Evolutionary conservation across 1,139 yeast genomes (phyloP), one percentile per base, ranked within the genome.

Genomic region (Magnusiomyces fungicola): DNA sequence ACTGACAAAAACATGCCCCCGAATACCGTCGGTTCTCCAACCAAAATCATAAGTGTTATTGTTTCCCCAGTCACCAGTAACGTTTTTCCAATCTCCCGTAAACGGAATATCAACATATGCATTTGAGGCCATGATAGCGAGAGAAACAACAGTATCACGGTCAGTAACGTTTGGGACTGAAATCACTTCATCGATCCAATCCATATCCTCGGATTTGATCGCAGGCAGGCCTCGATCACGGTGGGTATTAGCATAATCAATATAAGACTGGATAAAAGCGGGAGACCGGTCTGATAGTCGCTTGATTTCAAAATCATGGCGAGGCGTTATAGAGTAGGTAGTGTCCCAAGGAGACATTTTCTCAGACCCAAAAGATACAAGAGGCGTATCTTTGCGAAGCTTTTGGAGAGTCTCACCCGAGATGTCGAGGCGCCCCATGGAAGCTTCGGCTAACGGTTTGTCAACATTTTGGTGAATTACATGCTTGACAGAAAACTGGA

Each of bases 1-100:
- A 57, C 83, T 80, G 14, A 80, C 82, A 68, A 92, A 92, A 1
- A 94, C 81, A 62, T 92, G 97, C 2, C 98, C 98, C 40, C 98
- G 71, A 3, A 92, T 69, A 0, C 97, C 97, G 53, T 78, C 80
- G 16, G 74, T 81, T 52, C 78, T 78, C 98, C 98, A 94, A 1
- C 98, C 97, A 63, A 83, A 84, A 2, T 69, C 69, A 18, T 55
- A 37, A 2, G 55, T 50, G 52, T 57, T 64, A 47, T 58, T 63
- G 51, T 68, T 66, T 18, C 38, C 23, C 84, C 86, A 84, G 0
- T 78, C 76, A 22, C 72, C 75, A 1, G 81, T 81, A 4, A 90
- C 81, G 59, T 90, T 95, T 43, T 83, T 70, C 98, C 98, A 92
- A 63, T 88, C 95, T 50, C 90, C 95, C 36, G 80, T 77, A 37